A percentile compares a stretch with the other conserved stretches of the same genome.
Conservation (phyloP, 805 yeast species). For the Brettanomyces nanus region DNA sequence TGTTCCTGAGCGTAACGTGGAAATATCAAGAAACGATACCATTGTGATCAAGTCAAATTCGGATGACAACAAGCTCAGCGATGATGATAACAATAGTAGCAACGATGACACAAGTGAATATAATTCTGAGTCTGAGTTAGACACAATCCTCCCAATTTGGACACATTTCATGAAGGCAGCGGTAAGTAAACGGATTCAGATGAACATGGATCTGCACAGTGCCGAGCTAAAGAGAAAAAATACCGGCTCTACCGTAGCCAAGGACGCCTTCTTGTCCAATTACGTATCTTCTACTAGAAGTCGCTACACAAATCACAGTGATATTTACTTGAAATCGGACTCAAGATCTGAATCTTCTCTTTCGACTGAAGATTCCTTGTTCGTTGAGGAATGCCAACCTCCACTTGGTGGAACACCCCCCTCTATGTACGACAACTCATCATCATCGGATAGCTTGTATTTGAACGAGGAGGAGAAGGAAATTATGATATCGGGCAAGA, state of each 20-base stretch:
- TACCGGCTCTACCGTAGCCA: slow-evolving; percentile 4
- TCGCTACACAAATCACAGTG: not conserved
- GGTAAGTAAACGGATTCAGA: slow-evolving; percentile 20
- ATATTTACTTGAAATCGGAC: no score
- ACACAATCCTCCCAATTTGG: slow-evolving; percentile 20
- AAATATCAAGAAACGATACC: slow-evolving; percentile 2
- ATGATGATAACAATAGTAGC: not conserved
- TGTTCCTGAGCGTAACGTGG: not conserved
- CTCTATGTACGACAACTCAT: no score
- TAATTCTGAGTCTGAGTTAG: slow-evolving; percentile 4
- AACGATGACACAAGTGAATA: no score
- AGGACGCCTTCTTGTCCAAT: slow-evolving; percentile 1
- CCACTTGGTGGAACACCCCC: no score
- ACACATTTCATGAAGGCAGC: slow-evolving; percentile 19
- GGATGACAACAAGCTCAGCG: slow-evolving; percentile 1
- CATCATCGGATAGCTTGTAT: no score
- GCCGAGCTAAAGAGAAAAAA: slow-evolving; percentile 6
- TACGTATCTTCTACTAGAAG: slow-evolving; percentile 2
- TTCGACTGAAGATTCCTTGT: slow-evolving; percentile 1
- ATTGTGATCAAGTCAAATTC: slow-evolving; percentile 1
- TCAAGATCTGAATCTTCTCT: not conserved
- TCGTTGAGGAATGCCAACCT: no score
- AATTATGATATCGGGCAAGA: no score
- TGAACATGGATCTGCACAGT: slow-evolving; percentile 20
- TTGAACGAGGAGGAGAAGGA: no score